Conservation (phyloP, 2,329 filamentous ascomycete species). For the Paraphoma sp. region DNA sequence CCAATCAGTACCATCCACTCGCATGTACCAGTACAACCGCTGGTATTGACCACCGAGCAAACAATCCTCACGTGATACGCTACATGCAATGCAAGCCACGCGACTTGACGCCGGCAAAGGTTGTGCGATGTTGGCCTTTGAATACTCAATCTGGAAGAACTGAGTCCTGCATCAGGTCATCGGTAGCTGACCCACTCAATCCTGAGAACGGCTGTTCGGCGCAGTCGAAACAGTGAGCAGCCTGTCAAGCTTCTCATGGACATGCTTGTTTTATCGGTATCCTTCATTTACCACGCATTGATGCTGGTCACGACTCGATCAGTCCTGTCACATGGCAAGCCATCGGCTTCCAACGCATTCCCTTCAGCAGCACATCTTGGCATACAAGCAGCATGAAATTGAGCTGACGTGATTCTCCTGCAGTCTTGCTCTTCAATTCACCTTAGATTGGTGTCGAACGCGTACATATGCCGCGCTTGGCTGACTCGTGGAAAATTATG, state of each 20-base stretch:
- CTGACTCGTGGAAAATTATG: neutral
- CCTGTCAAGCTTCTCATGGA: neutral
- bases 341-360: neutral
- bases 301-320: neutral
- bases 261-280: neutral
- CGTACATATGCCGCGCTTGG: neutral
- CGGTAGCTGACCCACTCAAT: neutral
- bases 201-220: slow-evolving; percentile 18
- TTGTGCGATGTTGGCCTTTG: too few relatives aligned
- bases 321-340: neutral
- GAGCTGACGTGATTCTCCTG: neutral
- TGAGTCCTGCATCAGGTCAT: too few relatives aligned
- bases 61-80: too few relatives aligned
- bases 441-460: too few relatives aligned
- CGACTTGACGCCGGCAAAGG: too few relatives aligned
- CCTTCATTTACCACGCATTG: neutral
- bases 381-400: neutral
- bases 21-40: too few relatives aligned
- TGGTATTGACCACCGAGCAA: too few relatives aligned
- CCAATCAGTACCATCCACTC: too few relatives aligned
- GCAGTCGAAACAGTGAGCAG: slow-evolving; percentile 11
- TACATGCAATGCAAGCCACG: too few relatives aligned
- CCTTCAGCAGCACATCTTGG: neutral
- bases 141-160: too few relatives aligned
- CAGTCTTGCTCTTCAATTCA: neutral